Conservation (phyloP, 1,284 basidiomycete species). For the Ganoderma lucidum region DNA sequence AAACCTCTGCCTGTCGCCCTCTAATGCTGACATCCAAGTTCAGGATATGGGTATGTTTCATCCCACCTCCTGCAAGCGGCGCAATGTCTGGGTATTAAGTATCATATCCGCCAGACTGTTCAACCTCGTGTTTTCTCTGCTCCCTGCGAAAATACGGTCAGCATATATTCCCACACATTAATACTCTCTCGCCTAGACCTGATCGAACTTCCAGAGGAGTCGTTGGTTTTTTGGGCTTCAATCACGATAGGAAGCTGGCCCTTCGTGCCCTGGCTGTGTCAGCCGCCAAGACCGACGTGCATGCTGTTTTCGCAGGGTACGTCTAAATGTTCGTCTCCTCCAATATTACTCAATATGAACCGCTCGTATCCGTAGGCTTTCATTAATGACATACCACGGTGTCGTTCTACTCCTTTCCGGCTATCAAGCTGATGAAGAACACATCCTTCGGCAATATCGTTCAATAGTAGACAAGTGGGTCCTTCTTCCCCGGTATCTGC, state of each 20-base stretch:
- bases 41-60: conserved; percentile 41
- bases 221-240: conserved; percentile 78
- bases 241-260: conserved; percentile 71
- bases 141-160: conserved; percentile 75
- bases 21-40: conserved; percentile 12
- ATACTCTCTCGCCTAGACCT: conserved; percentile 17
- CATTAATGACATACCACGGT: conserved; percentile 81
- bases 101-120: conserved; percentile 62
- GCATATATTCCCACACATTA: conserved; percentile 30
- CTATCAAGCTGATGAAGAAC: conserved; percentile 75
- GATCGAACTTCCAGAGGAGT: conserved; percentile 54
- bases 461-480: conserved; percentile 67
- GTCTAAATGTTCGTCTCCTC: conserved; percentile 26
- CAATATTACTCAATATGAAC: background rate
- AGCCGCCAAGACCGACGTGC: conserved; percentile 70
- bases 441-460: conserved; percentile 68
- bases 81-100: conserved; percentile 18
- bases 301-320: conserved; percentile 77
- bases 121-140: conserved; percentile 78
- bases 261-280: conserved; percentile 73
- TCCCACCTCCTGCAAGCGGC: background rate
- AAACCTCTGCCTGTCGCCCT: background rate
- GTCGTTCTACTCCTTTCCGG: conserved; percentile 73
- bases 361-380: conserved; percentile 53
- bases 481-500: conserved; percentile 16